Evolutionary conservation across 176 grass and related monocot genomes (phyloP), one percentile per base, ranked within the genome.

Genomic region (Dactylis glomerata): DNA sequence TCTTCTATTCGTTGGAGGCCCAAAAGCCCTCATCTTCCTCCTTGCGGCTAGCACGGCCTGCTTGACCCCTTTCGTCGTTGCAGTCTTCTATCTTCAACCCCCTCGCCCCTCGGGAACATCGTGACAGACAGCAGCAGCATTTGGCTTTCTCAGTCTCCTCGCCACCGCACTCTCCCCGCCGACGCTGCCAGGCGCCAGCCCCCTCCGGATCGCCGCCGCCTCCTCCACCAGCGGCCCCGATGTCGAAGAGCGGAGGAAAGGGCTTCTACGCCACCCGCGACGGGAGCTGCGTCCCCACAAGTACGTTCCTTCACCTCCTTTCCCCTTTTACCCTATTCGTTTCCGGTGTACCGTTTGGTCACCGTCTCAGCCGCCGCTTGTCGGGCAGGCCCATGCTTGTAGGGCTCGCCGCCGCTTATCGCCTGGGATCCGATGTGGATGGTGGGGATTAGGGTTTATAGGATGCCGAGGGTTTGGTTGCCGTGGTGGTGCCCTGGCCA

Each of bases 361-460:
- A 69, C 58, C 41, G 68, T 47, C 19, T 83, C 52, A 1, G 24
- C 20, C 10, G 10, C 58, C 36, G 26, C 38, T 44, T 12, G 4
- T 36, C 52, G 27, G 32, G 14, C 54, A 41, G 4, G 26, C 28
- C 13, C 26, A 19, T 73, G 69, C 50, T 6, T 23, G 24, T 23
- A 5, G 23, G 67, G 36, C 2, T 83, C 56, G 44, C 17, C 8
- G 41, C 26, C 61, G 56, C 30, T 45, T 33, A 72, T 73, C 24
- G 26, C 23, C 9, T 59, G 13, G 37, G 30, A 30, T 84, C 30
- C 40, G 55, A 71, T n/a, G 10, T 2, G 17, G 38, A 49, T 50
- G 71, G 24, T 8, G 28, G 8, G 68, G 42, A 15, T 65, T 81
- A 81, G 78, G 78, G 85, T 81, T 87, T 87, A 44, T 65, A 22